Conservation (phyloP, 805 yeast species). For the Maudiozyma turicensis region DNA sequence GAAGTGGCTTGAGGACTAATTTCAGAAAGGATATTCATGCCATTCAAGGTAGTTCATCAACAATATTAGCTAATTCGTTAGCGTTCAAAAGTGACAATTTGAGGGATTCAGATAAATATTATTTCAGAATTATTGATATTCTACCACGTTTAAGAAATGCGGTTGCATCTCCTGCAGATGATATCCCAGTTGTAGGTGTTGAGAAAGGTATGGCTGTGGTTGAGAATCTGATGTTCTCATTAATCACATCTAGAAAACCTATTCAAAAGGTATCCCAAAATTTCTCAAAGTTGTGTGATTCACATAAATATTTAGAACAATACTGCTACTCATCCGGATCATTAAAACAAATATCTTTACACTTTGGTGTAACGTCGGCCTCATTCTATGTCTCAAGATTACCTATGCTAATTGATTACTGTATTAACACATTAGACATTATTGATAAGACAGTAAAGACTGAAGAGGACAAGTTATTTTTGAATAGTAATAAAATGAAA, state of each 20-base stretch:
- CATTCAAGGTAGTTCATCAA: slow-evolving; percentile 51
- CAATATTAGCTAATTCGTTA: slow-evolving; percentile 46
- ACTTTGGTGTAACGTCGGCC: slow-evolving; percentile 6
- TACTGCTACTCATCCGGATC: slow-evolving; percentile 13
- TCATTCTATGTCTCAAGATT: slow-evolving; percentile 22
- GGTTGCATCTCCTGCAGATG: slow-evolving; percentile 52
- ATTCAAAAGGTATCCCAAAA: slow-evolving; percentile 26
- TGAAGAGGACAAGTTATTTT: slow-evolving; percentile 10
- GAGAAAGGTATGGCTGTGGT: slow-evolving; percentile 67
- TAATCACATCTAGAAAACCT: slow-evolving; percentile 46
- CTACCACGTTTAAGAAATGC: slow-evolving; percentile 69
- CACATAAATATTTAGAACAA: slow-evolving; percentile 18
- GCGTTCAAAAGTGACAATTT: slow-evolving; percentile 35
- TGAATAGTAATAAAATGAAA: slow-evolving; percentile 10
- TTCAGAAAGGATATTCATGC: slow-evolving; percentile 57
- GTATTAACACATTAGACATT: slow-evolving; percentile 14
- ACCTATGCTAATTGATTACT: slow-evolving; percentile 29
- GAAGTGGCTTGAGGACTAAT: slow-evolving; percentile 65
- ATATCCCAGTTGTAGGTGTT: slow-evolving; percentile 61
- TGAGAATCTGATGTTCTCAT: slow-evolving; percentile 56
- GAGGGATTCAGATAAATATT: slow-evolving; percentile 43
- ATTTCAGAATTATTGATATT: slow-evolving; percentile 64
- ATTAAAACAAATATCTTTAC: slow-evolving; percentile 10
- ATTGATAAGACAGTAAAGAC: slow-evolving; percentile 1
- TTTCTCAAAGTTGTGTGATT: slow-evolving; percentile 11